Percentiles rank a stretch among this genome's conserved stretches.
Conservation (phyloP, 1,284 basidiomycete species). For the Cryptococcus jaspeensis region DNA sequence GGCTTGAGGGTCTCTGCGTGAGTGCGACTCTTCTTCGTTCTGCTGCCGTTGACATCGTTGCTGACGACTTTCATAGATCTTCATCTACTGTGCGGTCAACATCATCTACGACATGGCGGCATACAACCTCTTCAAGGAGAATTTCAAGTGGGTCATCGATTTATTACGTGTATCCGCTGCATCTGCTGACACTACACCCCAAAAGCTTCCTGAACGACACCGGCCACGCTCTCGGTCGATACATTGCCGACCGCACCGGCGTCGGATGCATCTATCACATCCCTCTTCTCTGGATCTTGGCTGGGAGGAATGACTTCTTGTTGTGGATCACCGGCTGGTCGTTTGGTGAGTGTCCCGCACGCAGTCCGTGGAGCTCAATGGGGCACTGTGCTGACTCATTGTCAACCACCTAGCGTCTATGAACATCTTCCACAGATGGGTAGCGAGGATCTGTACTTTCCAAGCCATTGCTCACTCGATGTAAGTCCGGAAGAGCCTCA, state of each 20-base stretch:
- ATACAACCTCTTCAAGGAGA: conserved; percentile 57
- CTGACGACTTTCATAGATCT: conserved; percentile 19
- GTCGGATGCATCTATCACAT: conserved; percentile 36
- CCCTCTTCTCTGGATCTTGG: conserved; percentile 29
- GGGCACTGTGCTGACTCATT: too few species aligned
- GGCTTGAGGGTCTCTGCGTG: conserved; percentile 29
- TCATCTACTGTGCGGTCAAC: conserved; percentile 26
- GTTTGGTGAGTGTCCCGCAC: conserved; percentile 13
- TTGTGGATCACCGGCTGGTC: conserved; percentile 39
- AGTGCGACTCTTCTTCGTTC: neutral
- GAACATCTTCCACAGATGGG: conserved; percentile 40
- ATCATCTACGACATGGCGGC: conserved; percentile 49
- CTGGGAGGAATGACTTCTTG: conserved; percentile 33
- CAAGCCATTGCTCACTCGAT: conserved; percentile 31
- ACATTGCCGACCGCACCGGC: conserved; percentile 29
- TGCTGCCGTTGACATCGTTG: too few species aligned
- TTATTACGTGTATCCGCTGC: neutral
- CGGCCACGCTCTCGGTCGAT: conserved; percentile 19
- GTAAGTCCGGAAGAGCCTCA: conserved; percentile 9
- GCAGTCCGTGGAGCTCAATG: too few species aligned
- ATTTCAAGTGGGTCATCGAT: conserved; percentile 18
- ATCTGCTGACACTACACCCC: neutral
- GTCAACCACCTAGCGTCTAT: neutral
- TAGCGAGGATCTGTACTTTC: conserved; percentile 21
- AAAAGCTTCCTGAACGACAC: conserved; percentile 8